Conservation (phyloP, 2,329 filamentous ascomycete genomes). For the Plectosphaerella cucumerina region DNA sequence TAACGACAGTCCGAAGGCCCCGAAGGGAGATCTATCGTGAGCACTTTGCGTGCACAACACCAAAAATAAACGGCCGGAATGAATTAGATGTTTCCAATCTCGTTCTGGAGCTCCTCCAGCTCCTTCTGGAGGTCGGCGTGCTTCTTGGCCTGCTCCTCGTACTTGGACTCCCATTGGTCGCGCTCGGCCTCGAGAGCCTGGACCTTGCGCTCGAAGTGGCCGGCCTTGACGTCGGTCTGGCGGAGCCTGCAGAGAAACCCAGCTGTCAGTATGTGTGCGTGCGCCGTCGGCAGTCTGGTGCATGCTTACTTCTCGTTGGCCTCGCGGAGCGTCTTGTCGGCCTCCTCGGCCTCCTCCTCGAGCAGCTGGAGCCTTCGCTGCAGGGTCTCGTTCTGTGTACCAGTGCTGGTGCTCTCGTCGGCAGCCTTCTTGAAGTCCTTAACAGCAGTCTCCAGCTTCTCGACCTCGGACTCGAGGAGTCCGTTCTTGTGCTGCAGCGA, state of each 20-base stretch:
- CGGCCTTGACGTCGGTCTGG: conserved; percentile 98
- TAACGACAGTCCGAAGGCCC: not conserved
- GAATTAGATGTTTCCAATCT: conserved; percentile 86
- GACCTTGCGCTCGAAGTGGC: conserved; percentile 99
- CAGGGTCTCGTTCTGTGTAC: conserved; percentile 86
- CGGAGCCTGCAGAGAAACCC: conserved; percentile 64
- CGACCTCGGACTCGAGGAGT: conserved; percentile 83
- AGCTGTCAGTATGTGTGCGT: conserved; percentile 1
- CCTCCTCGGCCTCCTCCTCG: conserved; percentile 96
- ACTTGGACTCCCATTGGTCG: conserved; percentile 95
- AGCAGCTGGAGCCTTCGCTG: conserved; percentile 91
- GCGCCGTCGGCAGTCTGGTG: conserved; percentile 3
- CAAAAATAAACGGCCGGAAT: not conserved
- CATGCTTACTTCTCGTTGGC: conserved; percentile 90
- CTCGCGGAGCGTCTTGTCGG: conserved; percentile 93
- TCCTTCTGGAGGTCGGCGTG: conserved; percentile 81
- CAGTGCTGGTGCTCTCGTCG: conserved; percentile 76
- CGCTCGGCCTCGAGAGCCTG: conserved; percentile 89
- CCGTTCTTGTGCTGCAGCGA: conserved; percentile 94
- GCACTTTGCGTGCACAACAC: not conserved
- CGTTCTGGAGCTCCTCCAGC: conserved; percentile 81
- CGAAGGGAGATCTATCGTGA: not conserved
- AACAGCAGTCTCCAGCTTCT: conserved; percentile 82
- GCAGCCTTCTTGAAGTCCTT: conserved; percentile 85
- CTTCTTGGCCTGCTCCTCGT: conserved; percentile 96